phyloP scores from a whole-genome alignment of 208 protist genomes.

The Kentomonas sorsogonicus region DNA sequence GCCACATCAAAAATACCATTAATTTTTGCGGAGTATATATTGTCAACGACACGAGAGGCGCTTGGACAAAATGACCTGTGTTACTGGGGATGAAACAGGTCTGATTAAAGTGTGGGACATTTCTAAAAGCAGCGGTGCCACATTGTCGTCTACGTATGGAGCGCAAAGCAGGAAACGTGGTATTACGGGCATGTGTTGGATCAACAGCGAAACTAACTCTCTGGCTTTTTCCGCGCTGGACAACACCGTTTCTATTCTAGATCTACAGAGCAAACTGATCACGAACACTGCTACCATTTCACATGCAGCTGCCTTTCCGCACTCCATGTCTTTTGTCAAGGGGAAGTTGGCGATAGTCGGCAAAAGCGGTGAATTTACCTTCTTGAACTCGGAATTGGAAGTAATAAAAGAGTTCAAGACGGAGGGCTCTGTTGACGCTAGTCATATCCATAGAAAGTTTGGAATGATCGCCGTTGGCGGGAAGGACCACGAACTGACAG shows the following conservation, averaged over 20 bases:
- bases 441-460: conserved; percentile 75
- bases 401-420: conserved; percentile 16
- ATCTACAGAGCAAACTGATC: conserved; percentile 28
- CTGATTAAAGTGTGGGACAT: conserved; percentile 85
- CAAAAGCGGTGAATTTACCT: conserved; percentile 32
- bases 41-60: conserved; percentile 3
- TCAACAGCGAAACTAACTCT: conserved; percentile 44
- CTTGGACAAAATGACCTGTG: conserved; percentile 49
- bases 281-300: conserved; percentile 26
- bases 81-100: conserved; percentile 81
- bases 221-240: conserved; percentile 61
- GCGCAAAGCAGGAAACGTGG: conserved; percentile 55
- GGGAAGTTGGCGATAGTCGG: conserved; percentile 47
- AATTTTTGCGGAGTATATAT: conserved; percentile 6
- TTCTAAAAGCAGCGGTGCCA: conserved; percentile 56
- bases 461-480: conserved; percentile 72
- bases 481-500: conserved; percentile 60
- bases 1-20: background rate
- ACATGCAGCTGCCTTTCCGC: conserved; percentile 37
- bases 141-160: conserved; percentile 58
- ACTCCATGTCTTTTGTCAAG: conserved; percentile 56
- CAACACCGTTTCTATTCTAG: conserved; percentile 46
- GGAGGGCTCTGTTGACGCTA: conserved; percentile 55
- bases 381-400: conserved; percentile 33
- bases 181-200: conserved; percentile 74